Base-by-base conservation (phyloP, 352 stramenopile species). In the Nothophytophthora sp. region DNA sequence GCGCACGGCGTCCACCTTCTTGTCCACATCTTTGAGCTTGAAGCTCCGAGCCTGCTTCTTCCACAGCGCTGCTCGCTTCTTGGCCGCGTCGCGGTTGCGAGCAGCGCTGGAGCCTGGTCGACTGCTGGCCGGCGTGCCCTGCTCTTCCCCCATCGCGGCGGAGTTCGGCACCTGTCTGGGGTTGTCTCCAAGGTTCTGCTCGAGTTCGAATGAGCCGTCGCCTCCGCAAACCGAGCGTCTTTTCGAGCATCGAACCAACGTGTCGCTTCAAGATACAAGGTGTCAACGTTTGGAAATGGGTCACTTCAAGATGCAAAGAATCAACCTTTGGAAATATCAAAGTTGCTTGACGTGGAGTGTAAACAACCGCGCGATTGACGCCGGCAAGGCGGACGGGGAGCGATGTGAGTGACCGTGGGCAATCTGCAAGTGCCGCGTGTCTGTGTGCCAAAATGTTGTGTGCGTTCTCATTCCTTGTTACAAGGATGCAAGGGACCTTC, bases 31-130 rank as follows among this genome's bases (percentile, higher is more conserved):
- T 67, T 87, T 91, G n/a, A 68, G 50, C 42, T 88, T 89, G 15
- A 91, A 59, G 25, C 71, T 68, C 50, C 86, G 88, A 47, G 57
- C 32, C 32, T 82, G 73, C 45, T 76, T 86, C 29, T 86, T 91
- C 59, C 63, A 72, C 19, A 71, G 41, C 45, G 59, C 54, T 13
- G 50, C 39, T 23, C 55, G 48, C 46, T 83, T 78, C 43, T 79
- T 81, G 40, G 29, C 41, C 9, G 44, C 47, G 22, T 70, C 55
- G 48, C 41, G 38, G 23, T 33, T 64, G 43, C 56, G 63, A 6
- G 24, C 48, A 12, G 55, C 28, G 35, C 61, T 67, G 28, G 61
- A 67, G 8, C 30, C 16, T 4, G 46, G 50, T 47, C 50, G 55
- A 56, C 34, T 43, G 12, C 24, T 29, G 22, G 23, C 11, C 10